Percentiles rank a stretch among this genome's conserved stretches.
phyloP scores from a whole-genome alignment of 495 filamentous ascomycete species.

The Hyaloscypha variabilis region DNA sequence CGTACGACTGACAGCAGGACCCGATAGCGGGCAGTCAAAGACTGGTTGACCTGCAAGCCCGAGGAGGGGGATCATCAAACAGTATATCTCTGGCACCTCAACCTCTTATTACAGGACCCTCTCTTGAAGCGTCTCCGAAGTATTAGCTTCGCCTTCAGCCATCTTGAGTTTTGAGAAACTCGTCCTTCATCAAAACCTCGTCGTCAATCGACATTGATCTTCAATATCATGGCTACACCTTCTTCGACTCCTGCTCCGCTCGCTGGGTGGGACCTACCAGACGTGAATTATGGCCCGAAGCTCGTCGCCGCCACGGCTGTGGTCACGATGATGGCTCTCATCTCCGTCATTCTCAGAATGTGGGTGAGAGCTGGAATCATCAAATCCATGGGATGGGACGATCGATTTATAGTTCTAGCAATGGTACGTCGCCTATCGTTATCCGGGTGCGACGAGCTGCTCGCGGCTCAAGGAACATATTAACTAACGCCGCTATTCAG shows the following conservation, averaged over 20 bases:
- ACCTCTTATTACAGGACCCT: too few species aligned
- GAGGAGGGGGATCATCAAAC: too few species aligned
- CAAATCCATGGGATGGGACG: conserved; percentile 50
- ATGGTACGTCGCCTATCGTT: conserved; percentile 34
- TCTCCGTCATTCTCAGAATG: conserved; percentile 35
- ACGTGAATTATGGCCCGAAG: conserved; percentile 42
- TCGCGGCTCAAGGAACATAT: background rate
- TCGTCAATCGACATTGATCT: too few species aligned
- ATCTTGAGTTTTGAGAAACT: too few species aligned
- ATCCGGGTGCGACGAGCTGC: background rate
- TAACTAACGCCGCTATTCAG: conserved; percentile 1
- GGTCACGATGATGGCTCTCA: conserved; percentile 37
- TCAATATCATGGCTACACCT: too few species aligned
- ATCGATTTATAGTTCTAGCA: conserved; percentile 42
- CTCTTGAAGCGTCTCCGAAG: too few species aligned
- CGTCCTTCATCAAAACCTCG: too few species aligned
- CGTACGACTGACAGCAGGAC: too few species aligned
- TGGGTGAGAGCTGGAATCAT: conserved; percentile 48
- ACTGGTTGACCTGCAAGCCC: too few species aligned
- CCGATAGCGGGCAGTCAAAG: too few species aligned
- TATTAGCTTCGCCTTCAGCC: too few species aligned
- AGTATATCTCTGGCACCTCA: too few species aligned
- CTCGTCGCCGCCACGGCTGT: conserved; percentile 44
- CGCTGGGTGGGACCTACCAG: conserved; percentile 20
- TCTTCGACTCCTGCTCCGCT: background rate